A percentile compares a stretch with the other conserved stretches of the same genome.
Evolutionary conservation across 805 yeast species (phyloP).

Genomic region (Millerozyma miso): DNA sequence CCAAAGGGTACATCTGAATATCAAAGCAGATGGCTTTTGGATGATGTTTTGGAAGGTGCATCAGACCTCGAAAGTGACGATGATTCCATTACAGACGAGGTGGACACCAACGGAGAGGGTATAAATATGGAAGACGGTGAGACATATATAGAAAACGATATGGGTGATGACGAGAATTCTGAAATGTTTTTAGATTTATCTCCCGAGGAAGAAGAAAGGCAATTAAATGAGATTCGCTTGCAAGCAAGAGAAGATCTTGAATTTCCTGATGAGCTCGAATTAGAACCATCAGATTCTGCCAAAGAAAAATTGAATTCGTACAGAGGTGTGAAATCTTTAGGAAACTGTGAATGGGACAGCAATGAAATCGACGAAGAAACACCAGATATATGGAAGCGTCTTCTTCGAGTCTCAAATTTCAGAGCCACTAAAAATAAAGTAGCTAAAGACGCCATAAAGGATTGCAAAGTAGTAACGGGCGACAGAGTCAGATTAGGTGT

Average conservation of each 20-base stretch:
- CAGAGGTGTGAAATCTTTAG: conserved; percentile 82
- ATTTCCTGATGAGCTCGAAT: conserved; percentile 93
- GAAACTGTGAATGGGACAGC: conserved; percentile 80
- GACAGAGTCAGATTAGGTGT: conserved; percentile 56
- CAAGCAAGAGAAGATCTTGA: conserved; percentile 80
- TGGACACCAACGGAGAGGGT: conserved; percentile 21
- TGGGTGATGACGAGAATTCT: conserved; percentile 25
- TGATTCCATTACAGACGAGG: conserved; percentile 38
- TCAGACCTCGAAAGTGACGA: conserved; percentile 43
- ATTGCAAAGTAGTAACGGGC: conserved; percentile 50
- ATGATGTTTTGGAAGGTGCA: conserved; percentile 45
- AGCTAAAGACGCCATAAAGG: conserved; percentile 51
- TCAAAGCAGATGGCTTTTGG: conserved; percentile 71
- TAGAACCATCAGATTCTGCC: conserved; percentile 72
- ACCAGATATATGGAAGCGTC: conserved; percentile 75
- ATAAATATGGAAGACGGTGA: conserved; percentile 7
- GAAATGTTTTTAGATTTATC: conserved; percentile 70
- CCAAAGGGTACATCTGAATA: conserved; percentile 76
- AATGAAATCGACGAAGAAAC: conserved; percentile 74
- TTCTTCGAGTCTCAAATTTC: conserved; percentile 71
- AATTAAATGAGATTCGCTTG: conserved; percentile 62
- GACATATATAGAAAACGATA: conserved; percentile 24
- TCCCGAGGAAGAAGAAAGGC: conserved; percentile 80
- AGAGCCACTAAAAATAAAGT: conserved; percentile 70
- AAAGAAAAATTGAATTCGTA: conserved; percentile 70